Evolutionary conservation across 805 yeast species (phyloP).

Genomic region (Metschnikowia lochheadii): DNA sequence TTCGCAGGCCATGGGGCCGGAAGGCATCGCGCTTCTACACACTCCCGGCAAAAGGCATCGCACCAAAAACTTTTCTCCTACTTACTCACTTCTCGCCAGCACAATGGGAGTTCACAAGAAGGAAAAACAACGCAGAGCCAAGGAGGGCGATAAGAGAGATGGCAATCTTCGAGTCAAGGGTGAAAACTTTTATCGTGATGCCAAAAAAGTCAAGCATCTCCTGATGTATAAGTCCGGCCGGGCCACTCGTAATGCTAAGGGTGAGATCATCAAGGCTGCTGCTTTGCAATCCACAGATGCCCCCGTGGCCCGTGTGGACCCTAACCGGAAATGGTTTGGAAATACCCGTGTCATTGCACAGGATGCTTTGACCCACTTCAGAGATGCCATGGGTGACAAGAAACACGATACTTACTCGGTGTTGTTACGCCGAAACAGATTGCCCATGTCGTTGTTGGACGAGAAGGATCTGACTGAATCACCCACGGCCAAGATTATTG

Average conservation of each 20-base stretch:
- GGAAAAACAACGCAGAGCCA: conserved; percentile 80
- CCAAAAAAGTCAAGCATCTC: conserved; percentile 82
- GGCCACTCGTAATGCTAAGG: conserved; percentile 80
- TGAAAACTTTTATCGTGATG: conserved; percentile 93
- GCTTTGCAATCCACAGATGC: conserved; percentile 80
- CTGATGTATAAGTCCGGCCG: conserved; percentile 92
- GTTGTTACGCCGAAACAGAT: conserved; percentile 77
- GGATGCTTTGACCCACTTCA: conserved; percentile 89
- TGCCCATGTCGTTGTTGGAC: conserved; percentile 92
- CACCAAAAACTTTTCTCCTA: conserved; percentile 2
- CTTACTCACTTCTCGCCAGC: background rate
- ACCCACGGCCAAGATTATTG: conserved; percentile 76
- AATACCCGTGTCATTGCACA: conserved; percentile 96
- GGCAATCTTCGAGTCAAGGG: conserved; percentile 94
- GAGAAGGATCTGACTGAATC: conserved; percentile 76
- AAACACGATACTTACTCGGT: conserved; percentile 82
- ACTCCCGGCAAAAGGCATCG: conserved; percentile 2
- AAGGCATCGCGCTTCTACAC: conserved; percentile 1
- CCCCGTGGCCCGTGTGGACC: conserved; percentile 91
- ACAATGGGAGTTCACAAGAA: conserved; percentile 90
- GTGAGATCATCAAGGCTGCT: conserved; percentile 85
- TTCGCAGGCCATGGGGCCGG: background rate
- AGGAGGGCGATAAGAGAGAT: conserved; percentile 77
- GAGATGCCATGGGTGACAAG: conserved; percentile 89
- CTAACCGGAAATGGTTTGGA: conserved; percentile 96